Evolutionary conservation across 441 rosid genomes (phyloP).

Genomic region (Gossypium gossypioides): DNA sequence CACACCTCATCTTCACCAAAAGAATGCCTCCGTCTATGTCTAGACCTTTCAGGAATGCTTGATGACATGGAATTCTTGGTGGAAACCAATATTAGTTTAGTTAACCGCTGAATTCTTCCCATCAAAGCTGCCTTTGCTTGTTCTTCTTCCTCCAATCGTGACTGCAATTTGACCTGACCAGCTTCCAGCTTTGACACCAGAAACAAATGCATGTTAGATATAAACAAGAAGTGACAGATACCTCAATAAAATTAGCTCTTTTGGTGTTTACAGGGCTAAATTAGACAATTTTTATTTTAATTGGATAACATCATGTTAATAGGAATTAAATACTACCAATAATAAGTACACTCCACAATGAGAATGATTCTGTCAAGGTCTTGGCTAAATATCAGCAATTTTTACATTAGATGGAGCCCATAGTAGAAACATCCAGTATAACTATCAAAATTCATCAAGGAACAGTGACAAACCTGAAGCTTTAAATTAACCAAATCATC

Average conservation of each 20-base stretch:
- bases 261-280: neutral
- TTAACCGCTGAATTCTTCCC: slow-evolving; percentile 91
- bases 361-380: neutral
- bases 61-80: slow-evolving; percentile 69
- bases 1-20: slow-evolving; percentile 94
- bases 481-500: slow-evolving; percentile 75
- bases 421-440: neutral
- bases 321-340: neutral
- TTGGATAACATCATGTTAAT: neutral
- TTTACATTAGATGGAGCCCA: neutral
- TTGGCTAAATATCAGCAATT: neutral
- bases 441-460: neutral
- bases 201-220: slow-evolving; percentile 14
- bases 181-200: slow-evolving; percentile 59
- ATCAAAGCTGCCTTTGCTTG: slow-evolving; percentile 88
- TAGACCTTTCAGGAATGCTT: slow-evolving; percentile 50
- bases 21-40: slow-evolving; percentile 73
- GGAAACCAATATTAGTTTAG: slow-evolving; percentile 86
- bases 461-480: slow-evolving; percentile 59
- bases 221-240: slow-evolving; percentile 10
- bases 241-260: slow-evolving; percentile 12
- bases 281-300: neutral
- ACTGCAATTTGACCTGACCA: slow-evolving; percentile 76
- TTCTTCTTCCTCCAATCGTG: slow-evolving; percentile 89
- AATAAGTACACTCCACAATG: neutral